Base-by-base conservation (phyloP, 2,329 filamentous ascomycete genomes). In the Epichloe uncinata region DNA sequence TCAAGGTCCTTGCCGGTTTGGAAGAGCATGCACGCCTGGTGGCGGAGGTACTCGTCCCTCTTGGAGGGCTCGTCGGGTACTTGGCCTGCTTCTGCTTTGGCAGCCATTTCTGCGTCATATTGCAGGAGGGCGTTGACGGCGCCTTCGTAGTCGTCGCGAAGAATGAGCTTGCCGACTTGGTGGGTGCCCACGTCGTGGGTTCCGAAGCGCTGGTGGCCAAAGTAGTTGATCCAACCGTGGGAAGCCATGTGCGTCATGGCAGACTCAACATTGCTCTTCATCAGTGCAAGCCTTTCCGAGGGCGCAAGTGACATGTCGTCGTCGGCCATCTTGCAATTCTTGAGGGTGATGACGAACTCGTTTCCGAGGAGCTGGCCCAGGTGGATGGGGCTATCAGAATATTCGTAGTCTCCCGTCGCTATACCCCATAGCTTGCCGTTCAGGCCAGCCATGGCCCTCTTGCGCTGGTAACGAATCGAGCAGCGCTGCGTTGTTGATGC, bases 221-320 rank as follows among this genome's bases (percentile, higher is more conserved):
- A 98, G 70, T 97, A 98, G 68, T 98, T 98, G 67, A 98, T 82
- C 72, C 94, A 98, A 3, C 93, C 93, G 42, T 83, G 77, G 42
- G 80, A 69, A 49, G 76, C 73, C 56, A 97, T 79, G 54, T 83
- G 79, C 41, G 76, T 70, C 47, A 95, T 70, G 1, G 87, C 74
- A 13, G 73, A 65, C 50, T 73, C 72, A 9, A 81, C 72, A 37
- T 75, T 63, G 26, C 55, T 49, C 49, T 56, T 59, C 42, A 70
- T 55, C 35, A 57, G 55, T 15, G 62, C 57, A 8, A 68, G 56
- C 34, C 60, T 61, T 26, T 66, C 61, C 5, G 55, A 38, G 6
- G 63, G 50, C 0, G 61, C 40, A 22, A 58, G 56, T 15, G 56
- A 51, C 5, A 48, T 50, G 3, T 54, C 61, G 38, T 71, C 70